A percentile compares a stretch with the other conserved stretches of the same genome.
Conservation (phyloP, 371 early-diverging fungal genomes). For the Dinochytrium kinnereticum region DNA sequence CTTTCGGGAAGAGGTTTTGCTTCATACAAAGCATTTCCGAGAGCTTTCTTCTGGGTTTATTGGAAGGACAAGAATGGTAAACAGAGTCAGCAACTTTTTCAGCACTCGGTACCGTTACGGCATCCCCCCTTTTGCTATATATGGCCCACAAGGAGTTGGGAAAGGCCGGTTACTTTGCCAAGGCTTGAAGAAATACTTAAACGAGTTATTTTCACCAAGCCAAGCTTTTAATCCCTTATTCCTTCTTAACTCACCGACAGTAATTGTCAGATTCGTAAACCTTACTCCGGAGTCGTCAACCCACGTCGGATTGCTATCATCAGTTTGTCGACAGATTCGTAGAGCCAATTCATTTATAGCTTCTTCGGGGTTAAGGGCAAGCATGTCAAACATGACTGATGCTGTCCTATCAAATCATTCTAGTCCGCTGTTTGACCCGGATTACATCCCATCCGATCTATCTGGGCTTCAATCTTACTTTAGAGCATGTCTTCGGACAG, state of each 20-base stretch:
- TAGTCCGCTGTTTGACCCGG: conserved; percentile 25
- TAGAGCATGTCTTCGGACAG: conserved; percentile 14
- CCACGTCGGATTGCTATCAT: conserved; percentile 11
- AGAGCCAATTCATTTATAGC: conserved; percentile 8
- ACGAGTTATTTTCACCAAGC: conserved; percentile 7
- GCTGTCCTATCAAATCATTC: conserved; percentile 1
- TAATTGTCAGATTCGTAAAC: conserved; percentile 28
- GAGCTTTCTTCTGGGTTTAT: conserved; percentile 7
- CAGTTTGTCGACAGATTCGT: conserved; percentile 33
- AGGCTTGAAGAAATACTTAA: conserved; percentile 22
- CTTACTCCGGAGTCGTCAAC: conserved; percentile 26
- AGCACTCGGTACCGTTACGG: conserved; percentile 26
- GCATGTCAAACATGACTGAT: background rate
- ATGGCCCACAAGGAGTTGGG: conserved; percentile 21
- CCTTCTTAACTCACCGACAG: conserved; percentile 11
- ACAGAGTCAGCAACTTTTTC: conserved; percentile 32
- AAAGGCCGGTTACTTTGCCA: conserved; percentile 27
- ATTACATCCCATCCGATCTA: conserved; percentile 24
- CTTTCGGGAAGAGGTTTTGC: conserved; percentile 27
- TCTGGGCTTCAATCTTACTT: conserved; percentile 17
- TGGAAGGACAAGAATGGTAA: conserved; percentile 22
- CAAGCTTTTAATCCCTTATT: conserved; percentile 10
- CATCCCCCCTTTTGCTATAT: conserved; percentile 26
- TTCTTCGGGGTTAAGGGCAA: background rate
- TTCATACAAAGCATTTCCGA: conserved; percentile 16